Evolutionary conservation across 208 protist species (phyloP), one percentile per base, ranked within the genome.

Genomic region (Trypanosoma rangeli): DNA sequence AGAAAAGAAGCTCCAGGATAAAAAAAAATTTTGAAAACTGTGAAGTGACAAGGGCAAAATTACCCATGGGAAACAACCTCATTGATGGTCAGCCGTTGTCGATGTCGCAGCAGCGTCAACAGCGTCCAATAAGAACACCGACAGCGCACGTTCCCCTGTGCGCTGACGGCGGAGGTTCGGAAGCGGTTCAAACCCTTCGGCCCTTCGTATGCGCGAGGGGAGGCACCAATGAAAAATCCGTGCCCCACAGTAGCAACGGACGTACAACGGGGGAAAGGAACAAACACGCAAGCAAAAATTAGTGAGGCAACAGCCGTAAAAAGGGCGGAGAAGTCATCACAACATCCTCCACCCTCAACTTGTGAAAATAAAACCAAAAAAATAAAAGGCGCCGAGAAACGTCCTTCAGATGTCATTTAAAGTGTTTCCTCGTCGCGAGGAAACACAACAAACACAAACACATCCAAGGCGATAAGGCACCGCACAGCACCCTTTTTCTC

Each of bases 261-360:
- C 55, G n/a, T 28, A 33, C 66, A 64, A 37, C 50, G 53, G 29
- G 15, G 56, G 42, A 64, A 31, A 58, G 50, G 35, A 20, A 63
- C 22, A 57, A 31, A 44, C 62, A 68, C 24, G 44, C 64, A 73
- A 73, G 67, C 58, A 78, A 72, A 22, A 49, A 42, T 2, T 44
- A 8, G 22, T 24, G 10, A 35, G 57, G 22, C 13, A 37, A 33
- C 15, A 37, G 33, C 33, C 2, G 33, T 37, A 37, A 37, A 37
- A 2, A 2, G 42, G 22, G 29, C 24, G 29, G 31, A 15, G 50
- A 8, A 64, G 18, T 53, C 49, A 28, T 26, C 9, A 53, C 5
- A 28, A 8, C 12, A 28, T 12, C 18, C 18, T 5, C 49, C 3
- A 22, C 2, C 49, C 42, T 18, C 8, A 1, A 15, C 15, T 16